phyloP scores from a whole-genome alignment of 306 rosid species.

The Cucumis hystrix region DNA sequence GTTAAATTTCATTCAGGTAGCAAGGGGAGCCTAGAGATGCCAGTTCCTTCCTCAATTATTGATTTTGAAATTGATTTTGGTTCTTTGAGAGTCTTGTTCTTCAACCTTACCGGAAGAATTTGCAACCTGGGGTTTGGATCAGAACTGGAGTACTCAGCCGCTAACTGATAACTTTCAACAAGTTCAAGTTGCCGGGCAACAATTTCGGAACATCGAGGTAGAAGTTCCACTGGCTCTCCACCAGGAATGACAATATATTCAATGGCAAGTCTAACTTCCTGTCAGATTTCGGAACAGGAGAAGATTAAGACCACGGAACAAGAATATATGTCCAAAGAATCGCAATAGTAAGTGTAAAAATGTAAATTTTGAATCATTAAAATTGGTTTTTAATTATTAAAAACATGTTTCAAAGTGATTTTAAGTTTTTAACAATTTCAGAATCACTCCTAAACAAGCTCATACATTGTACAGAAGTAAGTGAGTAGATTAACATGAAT shows the following conservation, averaged over 20 bases:
- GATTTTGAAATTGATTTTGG: conserved; percentile 31
- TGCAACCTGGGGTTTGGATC: conserved; percentile 90
- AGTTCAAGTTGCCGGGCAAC: conserved; percentile 87
- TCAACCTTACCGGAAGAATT: conserved; percentile 73
- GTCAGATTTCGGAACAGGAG: conserved; percentile 4
- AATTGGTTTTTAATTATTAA: no score
- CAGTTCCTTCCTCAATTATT: conserved; percentile 22
- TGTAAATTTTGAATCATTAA: no score
- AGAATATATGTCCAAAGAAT: neutral
- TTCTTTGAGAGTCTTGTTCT: conserved; percentile 22
- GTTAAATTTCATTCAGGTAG: conserved; percentile 38
- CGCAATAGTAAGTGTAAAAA: no score
- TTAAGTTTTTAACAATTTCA: no score
- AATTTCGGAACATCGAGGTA: conserved; percentile 82
- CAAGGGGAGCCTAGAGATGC: conserved; percentile 59
- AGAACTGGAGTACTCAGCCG: conserved; percentile 84
- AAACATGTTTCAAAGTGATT: no score
- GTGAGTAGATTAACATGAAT: neutral
- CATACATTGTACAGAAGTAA: neutral
- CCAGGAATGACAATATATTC: conserved; percentile 98
- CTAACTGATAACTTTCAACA: conserved; percentile 77
- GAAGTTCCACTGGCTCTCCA: conserved; percentile 97
- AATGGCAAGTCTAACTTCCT: conserved; percentile 98
- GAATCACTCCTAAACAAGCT: no score
- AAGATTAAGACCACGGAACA: neutral